Evolutionary conservation across 2,329 filamentous ascomycete genomes (phyloP), one percentile per base, ranked within the genome.

Genomic region (Diaporthe sp.): DNA sequence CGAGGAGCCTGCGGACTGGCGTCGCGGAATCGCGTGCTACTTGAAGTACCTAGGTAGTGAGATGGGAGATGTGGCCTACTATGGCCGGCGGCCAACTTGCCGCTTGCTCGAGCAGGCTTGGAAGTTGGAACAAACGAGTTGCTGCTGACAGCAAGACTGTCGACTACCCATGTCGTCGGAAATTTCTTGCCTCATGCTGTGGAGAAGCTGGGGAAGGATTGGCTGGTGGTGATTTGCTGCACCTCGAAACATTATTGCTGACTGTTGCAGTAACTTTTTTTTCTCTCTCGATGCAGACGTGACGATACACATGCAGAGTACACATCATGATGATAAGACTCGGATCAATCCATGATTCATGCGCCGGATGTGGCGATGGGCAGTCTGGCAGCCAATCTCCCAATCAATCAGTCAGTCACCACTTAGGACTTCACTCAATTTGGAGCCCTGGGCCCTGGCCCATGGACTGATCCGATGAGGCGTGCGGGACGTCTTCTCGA

Each of bases 121-220:
- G 65, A 39, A 53, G 28, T 53, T 53, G 46, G 46, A 53, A 28
- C 31, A 31, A 31, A 68, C 31, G 46, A 28, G 5, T 25, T 25
- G 46, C 19, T 53, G 46, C 65, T 70, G 65, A 70, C 49, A 55
- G 28, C 28, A 31, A 31, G 28, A 31, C 65, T 46, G 51, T 39
- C 49, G 34, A 42, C 17, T 49, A 51, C 34, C 65, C 65, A 42
- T 70, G 65, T 28, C 65, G 65, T 55, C 65, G 65, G 65, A 55
- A 55, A 70, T 70, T 70, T 70, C 49, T 49, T 70, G n/a, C 49
- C 46, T 55, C 28, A 55, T 70, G 65, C 65, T 55, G 65, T 70
- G 65, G 65, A 55, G 65, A 70, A 70, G 65, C 34, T 42, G 65
- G 65, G 65, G 65, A 70, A 55, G 49, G 34, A 70, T 42, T 70